phyloP scores from a whole-genome alignment of 257 asterid genomes.

The Sherardia arvensis region DNA sequence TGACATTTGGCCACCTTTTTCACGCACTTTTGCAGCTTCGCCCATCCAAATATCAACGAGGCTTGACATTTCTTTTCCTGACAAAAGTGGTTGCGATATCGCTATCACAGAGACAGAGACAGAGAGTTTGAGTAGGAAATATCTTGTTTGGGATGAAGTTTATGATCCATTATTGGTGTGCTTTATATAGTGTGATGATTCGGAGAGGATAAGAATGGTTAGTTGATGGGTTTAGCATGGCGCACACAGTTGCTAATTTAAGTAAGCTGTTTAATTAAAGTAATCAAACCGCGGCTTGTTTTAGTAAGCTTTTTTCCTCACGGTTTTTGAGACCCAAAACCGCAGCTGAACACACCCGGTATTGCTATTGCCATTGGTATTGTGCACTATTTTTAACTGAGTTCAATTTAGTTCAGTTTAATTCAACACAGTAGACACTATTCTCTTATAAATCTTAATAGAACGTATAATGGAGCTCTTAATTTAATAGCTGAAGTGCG shows the following conservation, averaged over 20 bases:
- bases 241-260: constrained; percentile 8
- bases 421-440: too few relatives aligned
- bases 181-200: not conserved
- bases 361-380: not conserved
- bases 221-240: not conserved
- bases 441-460: too few relatives aligned
- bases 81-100: not conserved
- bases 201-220: not conserved
- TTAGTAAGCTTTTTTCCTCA: not conserved
- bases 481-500: too few relatives aligned
- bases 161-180: not conserved
- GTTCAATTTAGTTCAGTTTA: too few relatives aligned
- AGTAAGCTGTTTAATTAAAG: not conserved
- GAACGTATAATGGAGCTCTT: too few relatives aligned
- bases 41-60: constrained; percentile 44
- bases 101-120: not conserved
- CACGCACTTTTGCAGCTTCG: constrained; percentile 34
- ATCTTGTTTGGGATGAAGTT: not conserved
- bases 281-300: not conserved
- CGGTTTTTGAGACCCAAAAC: constrained; percentile 8
- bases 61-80: constrained; percentile 31
- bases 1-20: constrained; percentile 12
- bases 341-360: not conserved
- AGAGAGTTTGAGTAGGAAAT: not conserved
- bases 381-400: too few relatives aligned